Evolutionary conservation across 176 grass and related monocot species (phyloP).

Genomic region (Phoenix roebelenii): DNA sequence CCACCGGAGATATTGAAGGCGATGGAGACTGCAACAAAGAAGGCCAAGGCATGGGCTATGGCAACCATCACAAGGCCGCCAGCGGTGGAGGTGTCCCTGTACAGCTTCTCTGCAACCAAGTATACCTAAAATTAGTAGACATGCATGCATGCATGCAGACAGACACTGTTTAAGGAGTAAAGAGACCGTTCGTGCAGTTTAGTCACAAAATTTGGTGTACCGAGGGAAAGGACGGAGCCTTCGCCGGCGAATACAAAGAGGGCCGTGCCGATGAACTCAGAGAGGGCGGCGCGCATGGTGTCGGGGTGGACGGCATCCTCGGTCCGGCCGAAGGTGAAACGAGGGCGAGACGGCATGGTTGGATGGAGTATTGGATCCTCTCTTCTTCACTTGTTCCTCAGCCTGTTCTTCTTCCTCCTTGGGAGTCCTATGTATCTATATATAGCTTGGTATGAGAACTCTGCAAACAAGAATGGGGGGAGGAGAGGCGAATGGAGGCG

Average conservation of each 20-base stretch:
- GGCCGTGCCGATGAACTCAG: constrained; percentile 81
- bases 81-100: constrained; percentile 55
- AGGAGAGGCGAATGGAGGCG: not conserved
- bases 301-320: constrained; percentile 76
- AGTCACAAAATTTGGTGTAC: constrained; percentile 13
- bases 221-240: constrained; percentile 84
- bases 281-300: constrained; percentile 71
- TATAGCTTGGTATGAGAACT: not conserved
- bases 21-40: constrained; percentile 48
- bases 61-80: constrained; percentile 62
- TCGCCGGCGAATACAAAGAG: constrained; percentile 96
- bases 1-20: constrained; percentile 75
- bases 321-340: constrained; percentile 56
- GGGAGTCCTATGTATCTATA: constrained; percentile 1
- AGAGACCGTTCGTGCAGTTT: no score
- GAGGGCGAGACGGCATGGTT: constrained; percentile 16
- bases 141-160: constrained; percentile 2
- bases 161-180: not conserved
- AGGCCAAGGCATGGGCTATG: constrained; percentile 58
- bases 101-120: constrained; percentile 49
- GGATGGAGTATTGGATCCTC: not conserved
- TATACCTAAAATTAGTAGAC: not conserved
- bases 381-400: constrained; percentile 2
- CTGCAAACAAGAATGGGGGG: not conserved
- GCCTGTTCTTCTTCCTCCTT: not conserved